A percentile compares a stretch with the other conserved stretches of the same genome.
phyloP scores from a whole-genome alignment of 2,329 filamentous ascomycete genomes.

The Phialophora expanda region DNA sequence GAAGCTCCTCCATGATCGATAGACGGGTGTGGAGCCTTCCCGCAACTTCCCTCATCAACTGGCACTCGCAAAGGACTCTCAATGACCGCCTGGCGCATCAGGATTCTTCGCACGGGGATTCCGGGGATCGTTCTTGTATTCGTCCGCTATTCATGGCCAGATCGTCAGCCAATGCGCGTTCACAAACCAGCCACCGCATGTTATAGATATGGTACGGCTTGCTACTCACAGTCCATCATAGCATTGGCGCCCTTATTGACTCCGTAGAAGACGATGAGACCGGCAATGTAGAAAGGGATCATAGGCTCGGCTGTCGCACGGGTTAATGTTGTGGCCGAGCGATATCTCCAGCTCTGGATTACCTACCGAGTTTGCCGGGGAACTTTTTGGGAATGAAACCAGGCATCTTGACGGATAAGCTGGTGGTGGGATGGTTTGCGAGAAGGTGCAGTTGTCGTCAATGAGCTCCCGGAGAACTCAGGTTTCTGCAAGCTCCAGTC shows the following conservation, averaged over 20 bases:
- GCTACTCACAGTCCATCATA: constrained; percentile 75
- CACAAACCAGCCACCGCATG: neutral
- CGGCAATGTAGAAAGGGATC: constrained; percentile 91
- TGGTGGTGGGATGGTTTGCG: constrained; percentile 23
- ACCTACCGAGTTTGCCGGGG: constrained; percentile 75
- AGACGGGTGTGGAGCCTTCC: neutral
- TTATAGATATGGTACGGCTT: neutral
- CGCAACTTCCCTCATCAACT: neutral
- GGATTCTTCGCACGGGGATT: constrained; percentile 60
- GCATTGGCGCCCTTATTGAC: constrained; percentile 81
- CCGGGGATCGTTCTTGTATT: constrained; percentile 96
- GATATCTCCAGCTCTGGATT: neutral
- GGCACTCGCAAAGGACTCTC: constrained; percentile 6
- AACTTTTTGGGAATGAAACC: constrained; percentile 85
- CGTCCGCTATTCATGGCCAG: constrained; percentile 66
- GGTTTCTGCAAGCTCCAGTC: constrained; percentile 8
- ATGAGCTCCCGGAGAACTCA: constrained; percentile 26
- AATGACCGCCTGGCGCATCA: constrained; percentile 24
- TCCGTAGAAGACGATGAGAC: constrained; percentile 89
- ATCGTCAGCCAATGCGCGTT: constrained; percentile 37
- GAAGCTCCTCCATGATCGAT: constrained; percentile 8
- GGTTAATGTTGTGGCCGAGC: neutral
- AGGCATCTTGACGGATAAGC: constrained; percentile 59
- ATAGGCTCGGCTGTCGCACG: constrained; percentile 75
- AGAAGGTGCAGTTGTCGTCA: constrained; percentile 23